phyloP scores from a whole-genome alignment of 1,284 basidiomycete species.

The Sparassis latifolia region DNA sequence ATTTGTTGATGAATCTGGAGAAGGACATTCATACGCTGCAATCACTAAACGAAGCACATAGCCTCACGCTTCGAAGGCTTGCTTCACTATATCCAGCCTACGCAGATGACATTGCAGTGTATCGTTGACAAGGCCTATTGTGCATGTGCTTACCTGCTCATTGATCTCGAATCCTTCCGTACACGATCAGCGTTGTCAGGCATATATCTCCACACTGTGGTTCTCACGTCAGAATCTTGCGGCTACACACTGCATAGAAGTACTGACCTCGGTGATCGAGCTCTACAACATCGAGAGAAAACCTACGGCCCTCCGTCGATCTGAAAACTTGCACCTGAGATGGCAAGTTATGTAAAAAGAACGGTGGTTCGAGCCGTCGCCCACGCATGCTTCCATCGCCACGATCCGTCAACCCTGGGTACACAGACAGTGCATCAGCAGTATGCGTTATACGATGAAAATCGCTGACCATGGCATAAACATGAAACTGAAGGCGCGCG shows the following conservation, averaged over 20 bases:
- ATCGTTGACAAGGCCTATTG: too few relatives aligned
- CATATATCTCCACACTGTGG: not conserved
- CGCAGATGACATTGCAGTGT: not conserved
- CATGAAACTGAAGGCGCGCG: not conserved
- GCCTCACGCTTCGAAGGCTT: slow-evolving; percentile 9
- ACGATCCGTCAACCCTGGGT: slow-evolving; percentile 1
- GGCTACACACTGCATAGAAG: not conserved
- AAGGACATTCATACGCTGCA: not conserved
- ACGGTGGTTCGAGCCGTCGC: not conserved
- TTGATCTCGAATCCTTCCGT: not conserved
- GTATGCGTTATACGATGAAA: too few relatives aligned
- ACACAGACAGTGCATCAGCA: not conserved
- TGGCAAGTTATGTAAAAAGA: not conserved
- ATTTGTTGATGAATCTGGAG: slow-evolving; percentile 7
- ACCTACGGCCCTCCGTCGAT: not conserved
- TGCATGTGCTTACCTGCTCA: slow-evolving; percentile 4
- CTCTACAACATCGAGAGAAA: not conserved
- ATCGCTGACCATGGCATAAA: slow-evolving; percentile 1
- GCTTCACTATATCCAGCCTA: slow-evolving; percentile 8
- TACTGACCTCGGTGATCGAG: not conserved
- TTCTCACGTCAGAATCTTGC: too few relatives aligned
- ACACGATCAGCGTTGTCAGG: not conserved
- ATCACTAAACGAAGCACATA: not conserved
- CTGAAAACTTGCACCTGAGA: not conserved
- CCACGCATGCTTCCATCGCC: slow-evolving; percentile 4